These are phyloP conservation scores for Candida golubevii DNA, from an alignment of 805 yeast genomes.

Conservation along the genomic window DNA sequence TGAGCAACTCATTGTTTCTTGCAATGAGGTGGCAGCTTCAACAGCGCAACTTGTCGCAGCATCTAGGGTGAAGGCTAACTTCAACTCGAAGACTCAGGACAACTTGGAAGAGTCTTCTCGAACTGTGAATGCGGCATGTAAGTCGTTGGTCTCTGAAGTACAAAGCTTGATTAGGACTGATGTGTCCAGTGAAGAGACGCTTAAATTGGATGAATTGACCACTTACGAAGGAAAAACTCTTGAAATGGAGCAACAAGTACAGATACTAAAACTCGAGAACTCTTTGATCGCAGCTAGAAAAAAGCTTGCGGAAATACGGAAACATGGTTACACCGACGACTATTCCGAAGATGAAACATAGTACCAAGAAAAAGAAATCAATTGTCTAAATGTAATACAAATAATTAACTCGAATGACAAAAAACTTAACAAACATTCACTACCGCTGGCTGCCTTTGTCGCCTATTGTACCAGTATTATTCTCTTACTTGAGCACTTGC, in stretches of 20 bases:
- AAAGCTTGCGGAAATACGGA: constrained; percentile 79
- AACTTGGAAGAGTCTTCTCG: constrained; percentile 64
- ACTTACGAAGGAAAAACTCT: constrained; percentile 79
- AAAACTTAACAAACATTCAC: no score
- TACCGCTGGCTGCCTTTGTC: no score
- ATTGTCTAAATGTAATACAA: no score
- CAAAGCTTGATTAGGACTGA: constrained; percentile 50
- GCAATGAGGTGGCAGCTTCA: constrained; percentile 87
- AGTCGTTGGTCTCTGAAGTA: constrained; percentile 64
- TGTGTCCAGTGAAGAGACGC: constrained; percentile 30
- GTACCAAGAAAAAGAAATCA: neutral
- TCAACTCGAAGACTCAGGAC: constrained; percentile 73
- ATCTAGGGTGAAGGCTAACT: constrained; percentile 77
- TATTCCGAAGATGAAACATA: constrained; percentile 6
- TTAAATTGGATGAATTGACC: constrained; percentile 65
- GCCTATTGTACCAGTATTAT: no score
- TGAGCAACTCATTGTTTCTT: constrained; percentile 84
- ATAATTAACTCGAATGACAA: no score
- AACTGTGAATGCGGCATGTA: constrained; percentile 72
- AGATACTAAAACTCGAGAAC: constrained; percentile 77
- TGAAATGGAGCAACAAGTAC: constrained; percentile 93
- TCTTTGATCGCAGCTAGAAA: constrained; percentile 68
- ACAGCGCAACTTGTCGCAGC: constrained; percentile 92
- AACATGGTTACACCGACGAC: constrained; percentile 68
- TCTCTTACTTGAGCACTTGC: no score